Evolutionary conservation across 2,329 filamentous ascomycete species (phyloP).

Genomic region (Apiospora hydei): DNA sequence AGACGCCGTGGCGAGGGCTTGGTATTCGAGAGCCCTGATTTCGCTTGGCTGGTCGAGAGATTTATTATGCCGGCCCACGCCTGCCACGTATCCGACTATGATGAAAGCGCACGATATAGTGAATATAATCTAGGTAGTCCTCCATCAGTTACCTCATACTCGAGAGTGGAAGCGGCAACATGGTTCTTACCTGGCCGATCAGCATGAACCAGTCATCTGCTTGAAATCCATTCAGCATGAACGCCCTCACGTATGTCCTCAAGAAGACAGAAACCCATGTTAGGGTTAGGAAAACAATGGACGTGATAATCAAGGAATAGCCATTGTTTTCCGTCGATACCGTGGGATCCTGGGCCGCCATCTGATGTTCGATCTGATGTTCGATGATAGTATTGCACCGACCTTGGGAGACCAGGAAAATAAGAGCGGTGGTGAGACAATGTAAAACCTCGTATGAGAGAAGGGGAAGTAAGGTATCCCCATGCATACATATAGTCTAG

Average conservation of each 20-base stretch:
- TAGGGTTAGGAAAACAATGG: slow-evolving; percentile 47
- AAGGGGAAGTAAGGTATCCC: not conserved
- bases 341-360: slow-evolving; percentile 43
- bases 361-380: slow-evolving; percentile 27
- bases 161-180: slow-evolving; percentile 27
- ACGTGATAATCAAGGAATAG: slow-evolving; percentile 38
- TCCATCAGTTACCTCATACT: not conserved
- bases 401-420: not conserved
- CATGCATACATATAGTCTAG: slow-evolving; percentile 12
- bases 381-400: slow-evolving; percentile 1
- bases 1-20: slow-evolving; percentile 57
- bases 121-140: slow-evolving; percentile 50
- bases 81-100: slow-evolving; percentile 49
- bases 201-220: slow-evolving; percentile 64
- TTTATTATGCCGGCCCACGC: slow-evolving; percentile 56
- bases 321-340: slow-evolving; percentile 42
- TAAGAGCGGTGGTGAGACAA: not conserved
- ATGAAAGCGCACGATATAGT: slow-evolving; percentile 57
- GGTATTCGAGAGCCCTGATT: slow-evolving; percentile 59
- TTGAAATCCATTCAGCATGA: slow-evolving; percentile 47
- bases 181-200: slow-evolving; percentile 49
- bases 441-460: not conserved
- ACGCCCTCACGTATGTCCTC: slow-evolving; percentile 40
- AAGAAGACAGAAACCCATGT: slow-evolving; percentile 40
- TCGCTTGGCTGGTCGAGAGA: slow-evolving; percentile 49